Evolutionary conservation across 148 eudicot genomes (phyloP).

Genomic region (Fallopia convolvulus): DNA sequence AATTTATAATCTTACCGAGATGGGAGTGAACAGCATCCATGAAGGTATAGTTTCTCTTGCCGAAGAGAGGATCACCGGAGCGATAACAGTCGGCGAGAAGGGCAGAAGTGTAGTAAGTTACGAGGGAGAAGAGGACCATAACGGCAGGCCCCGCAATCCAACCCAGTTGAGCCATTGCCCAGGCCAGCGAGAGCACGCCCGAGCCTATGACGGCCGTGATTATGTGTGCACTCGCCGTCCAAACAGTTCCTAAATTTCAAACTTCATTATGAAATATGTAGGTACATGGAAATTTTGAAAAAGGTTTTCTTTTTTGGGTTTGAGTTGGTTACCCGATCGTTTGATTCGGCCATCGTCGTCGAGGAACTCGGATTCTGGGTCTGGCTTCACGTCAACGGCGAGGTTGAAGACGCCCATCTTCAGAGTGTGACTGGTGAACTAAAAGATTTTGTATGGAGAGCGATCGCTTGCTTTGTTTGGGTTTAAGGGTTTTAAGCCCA

Average conservation of each 20-base stretch:
- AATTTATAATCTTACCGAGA: conserved; percentile 35
- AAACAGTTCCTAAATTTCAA: conserved; percentile 32
- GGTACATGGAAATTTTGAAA: background rate
- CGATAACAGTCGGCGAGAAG: conserved; percentile 66
- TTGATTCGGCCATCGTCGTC: conserved; percentile 67
- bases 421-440: too few species aligned
- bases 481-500: background rate
- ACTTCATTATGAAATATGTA: background rate
- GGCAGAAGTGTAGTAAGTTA: conserved; percentile 66
- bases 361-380: conserved; percentile 28
- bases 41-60: conserved; percentile 73
- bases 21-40: conserved; percentile 69
- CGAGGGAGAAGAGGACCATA: conserved; percentile 54
- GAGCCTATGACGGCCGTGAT: conserved; percentile 87
- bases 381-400: conserved; percentile 20
- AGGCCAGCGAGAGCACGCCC: conserved; percentile 66
- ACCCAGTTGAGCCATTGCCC: conserved; percentile 76
- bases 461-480: background rate
- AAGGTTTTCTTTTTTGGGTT: background rate
- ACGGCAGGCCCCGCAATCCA: conserved; percentile 78
- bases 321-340: conserved; percentile 39
- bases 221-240: conserved; percentile 88
- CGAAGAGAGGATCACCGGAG: conserved; percentile 54
- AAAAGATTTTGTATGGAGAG: too few species aligned
- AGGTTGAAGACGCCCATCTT: conserved; percentile 38